Base-by-base conservation (phyloP, 208 protist genomes). In the Angomonas ambiguus region DNA sequence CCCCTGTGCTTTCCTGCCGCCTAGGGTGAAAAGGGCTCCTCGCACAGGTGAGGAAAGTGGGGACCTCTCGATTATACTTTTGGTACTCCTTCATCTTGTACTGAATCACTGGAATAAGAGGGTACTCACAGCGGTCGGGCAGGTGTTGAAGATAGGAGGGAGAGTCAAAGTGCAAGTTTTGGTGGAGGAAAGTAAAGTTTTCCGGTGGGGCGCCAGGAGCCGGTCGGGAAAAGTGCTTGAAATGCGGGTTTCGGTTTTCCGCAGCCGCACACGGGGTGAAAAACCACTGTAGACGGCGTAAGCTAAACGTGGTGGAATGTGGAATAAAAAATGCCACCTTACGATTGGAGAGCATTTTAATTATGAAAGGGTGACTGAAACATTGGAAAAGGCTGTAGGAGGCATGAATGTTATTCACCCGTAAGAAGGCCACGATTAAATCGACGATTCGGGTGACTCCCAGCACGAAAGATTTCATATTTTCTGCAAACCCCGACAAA, bases 381-480 rank as follows among this genome's bases (percentile, higher is more conserved):
- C 62, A 76, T 20, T 67, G 57, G 64, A 79, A 74, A 57, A 85
- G 32, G 32, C 69, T 77, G 70, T 80, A 71, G 8, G 71, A 74
- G 33, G 67, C 75, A 51, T 87, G 76, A 3, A 91, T 25, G 66
- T 91, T 83, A 71, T 86, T 87, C 25, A 82, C 65, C 1, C 67
- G 72, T 59, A 91, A 32, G 22, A 87, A 79, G 51, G 64, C 72
- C 24, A 85, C 62, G 6, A 85, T 58, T 20, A 85, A 71, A 32
- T 90, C 80, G 4, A 90, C 75, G 3, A 86, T 28, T 56, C 72
- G 72, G 55, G 62, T 25, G 16, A 71, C 49, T 8, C 68, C 58
- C 18, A 69, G 38, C 6, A 77, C 42, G 34, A 77, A 63, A 20
- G 35, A 41, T 13, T 41, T 41, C 35, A 41, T 41, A 13, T 67